Base-by-base conservation (phyloP, 495 filamentous ascomycete genomes). In the Platismatia glauca region DNA sequence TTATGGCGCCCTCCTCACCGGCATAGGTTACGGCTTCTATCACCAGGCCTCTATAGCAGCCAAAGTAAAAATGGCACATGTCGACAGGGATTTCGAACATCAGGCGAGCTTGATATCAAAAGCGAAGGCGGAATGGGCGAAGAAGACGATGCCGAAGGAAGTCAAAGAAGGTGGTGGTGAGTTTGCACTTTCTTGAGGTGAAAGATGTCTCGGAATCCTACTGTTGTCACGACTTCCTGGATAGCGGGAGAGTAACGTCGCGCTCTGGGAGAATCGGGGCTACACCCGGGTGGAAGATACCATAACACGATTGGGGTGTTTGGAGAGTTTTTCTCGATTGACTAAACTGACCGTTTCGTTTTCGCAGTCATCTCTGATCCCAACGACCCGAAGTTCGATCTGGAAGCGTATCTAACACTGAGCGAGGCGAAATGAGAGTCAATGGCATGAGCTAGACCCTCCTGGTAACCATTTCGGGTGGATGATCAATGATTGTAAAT, bases 21-120 rank as follows among this genome's bases (percentile, higher is more conserved):
- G 94, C 75, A 77, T 96, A 70, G 82, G 95, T 73, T 97, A 97
- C 79, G 94, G 94, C 73, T 78, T 96, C 75, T 89, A 84, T 73
- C 91, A 96, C 80, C 95, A 99, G 78, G 81, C 84, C 58, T 80
- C 81, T 48, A 81, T 97, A 71, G 85, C 77, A 64, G 71, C 88
- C 35, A 68, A 80, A 66, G 81, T 89, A 65, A 88, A 87, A 75
- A 73, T 81, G 64, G 78, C 81, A 50, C 80, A 85, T 55, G 79
- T 84, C 64, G 77, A 96, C 70, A 81, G 82, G 66, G 90, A 96
- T 73, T 96, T 89, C 69, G 77, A 91, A 67, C 89, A 89, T 73
- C 92, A 97, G 81, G 84, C 89, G 75, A 80, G 82, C 56, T 78
- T 97, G 76, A 96, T 97, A 78, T 77, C 85, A 67, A 79, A 96